phyloP scores from a whole-genome alignment of 495 filamentous ascomycete genomes.

The Echria macrotheca region DNA sequence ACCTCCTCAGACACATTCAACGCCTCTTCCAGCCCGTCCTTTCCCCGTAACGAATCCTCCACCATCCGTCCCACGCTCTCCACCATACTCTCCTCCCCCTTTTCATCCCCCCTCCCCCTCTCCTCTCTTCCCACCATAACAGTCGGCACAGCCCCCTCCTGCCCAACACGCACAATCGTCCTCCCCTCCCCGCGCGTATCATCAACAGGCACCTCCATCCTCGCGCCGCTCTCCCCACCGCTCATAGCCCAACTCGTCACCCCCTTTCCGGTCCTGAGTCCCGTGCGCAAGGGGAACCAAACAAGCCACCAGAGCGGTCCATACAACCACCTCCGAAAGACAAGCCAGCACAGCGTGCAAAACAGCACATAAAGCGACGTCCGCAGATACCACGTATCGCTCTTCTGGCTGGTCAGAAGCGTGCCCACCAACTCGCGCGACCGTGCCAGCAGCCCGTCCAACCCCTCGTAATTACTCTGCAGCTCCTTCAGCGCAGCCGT shows the following conservation, averaged over 20 bases:
- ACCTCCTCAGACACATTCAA: conserved; percentile 24
- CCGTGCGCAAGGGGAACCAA: conserved; percentile 69
- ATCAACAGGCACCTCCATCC: conserved; percentile 25
- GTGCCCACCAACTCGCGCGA: conserved; percentile 71
- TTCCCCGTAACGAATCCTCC: conserved; percentile 29
- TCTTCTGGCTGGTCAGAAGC: conserved; percentile 80
- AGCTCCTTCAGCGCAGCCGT: conserved; percentile 76
- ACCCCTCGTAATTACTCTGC: conserved; percentile 67
- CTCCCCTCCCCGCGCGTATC: conserved; percentile 16
- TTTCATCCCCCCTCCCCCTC: not conserved
- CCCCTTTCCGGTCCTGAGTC: conserved; percentile 41
- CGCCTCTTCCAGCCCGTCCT: conserved; percentile 9
- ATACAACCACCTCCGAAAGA: conserved; percentile 79
- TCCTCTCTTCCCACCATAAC: conserved; percentile 24
- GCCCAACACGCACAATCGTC: conserved; percentile 35
- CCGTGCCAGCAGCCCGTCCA: conserved; percentile 69
- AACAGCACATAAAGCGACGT: conserved; percentile 77
- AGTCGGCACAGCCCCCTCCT: conserved; percentile 46
- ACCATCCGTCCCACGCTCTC: conserved; percentile 49
- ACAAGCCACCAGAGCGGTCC: conserved; percentile 86
- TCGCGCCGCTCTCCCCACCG: conserved; percentile 24
- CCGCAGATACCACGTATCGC: conserved; percentile 93
- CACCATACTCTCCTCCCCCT: conserved; percentile 32
- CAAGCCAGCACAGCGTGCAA: conserved; percentile 72
- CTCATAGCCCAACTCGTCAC: conserved; percentile 38